Base-by-base conservation (phyloP, 192 early-diverging fungal genomes). In the Umbelopsis sp. region DNA sequence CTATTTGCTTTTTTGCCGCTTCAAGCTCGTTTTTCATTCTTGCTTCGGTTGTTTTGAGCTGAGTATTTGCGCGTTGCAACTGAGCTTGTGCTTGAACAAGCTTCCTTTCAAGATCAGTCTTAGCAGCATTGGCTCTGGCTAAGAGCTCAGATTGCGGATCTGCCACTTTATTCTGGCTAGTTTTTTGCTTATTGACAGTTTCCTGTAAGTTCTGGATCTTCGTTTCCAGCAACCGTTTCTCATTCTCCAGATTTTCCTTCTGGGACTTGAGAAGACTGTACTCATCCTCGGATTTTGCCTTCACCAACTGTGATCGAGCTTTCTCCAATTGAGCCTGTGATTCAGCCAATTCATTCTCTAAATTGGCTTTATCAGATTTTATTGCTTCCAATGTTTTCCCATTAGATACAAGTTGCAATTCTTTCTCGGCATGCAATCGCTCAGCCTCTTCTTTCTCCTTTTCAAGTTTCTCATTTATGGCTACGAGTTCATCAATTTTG, bases 81-180 rank as follows among this genome's bases (percentile, higher is more conserved):
- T 61, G 55, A n/a, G 55, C 55, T 35, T 61, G 55, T 8, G 55
- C 55, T 16, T 61, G 55, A 18, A 61, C 13, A 61, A 61, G 55
- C 33, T 61, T 61, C 15, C 55, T 25, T 35, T 61, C 55, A 13
- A 61, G 25, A 25, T 61, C 55, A 12, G 55, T 18, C 33, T 25
- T 61, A 0, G 55, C 21, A 27, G 55, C 27, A 12, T 61, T 61
- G 2, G 55, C 55, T 30, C n/a, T 61, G 9, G 55, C 30, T n/a
- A 41, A 41, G 2, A 61, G 55, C 8, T 61, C 27, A 6, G 55
- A 25, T 16, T 61, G 55, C 13, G 55, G 15, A 7, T 61, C 27
- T 16, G 33, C 25, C 18, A 35, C 27, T 61, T 35, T 61, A 30
- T 16, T 25, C 25, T 61, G 37, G 10, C 10, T 41, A 41, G 1